Percentiles rank a stretch among this genome's conserved stretches.
phyloP scores from a whole-genome alignment of 306 rosid genomes.

The Mimosa bimucronata region DNA sequence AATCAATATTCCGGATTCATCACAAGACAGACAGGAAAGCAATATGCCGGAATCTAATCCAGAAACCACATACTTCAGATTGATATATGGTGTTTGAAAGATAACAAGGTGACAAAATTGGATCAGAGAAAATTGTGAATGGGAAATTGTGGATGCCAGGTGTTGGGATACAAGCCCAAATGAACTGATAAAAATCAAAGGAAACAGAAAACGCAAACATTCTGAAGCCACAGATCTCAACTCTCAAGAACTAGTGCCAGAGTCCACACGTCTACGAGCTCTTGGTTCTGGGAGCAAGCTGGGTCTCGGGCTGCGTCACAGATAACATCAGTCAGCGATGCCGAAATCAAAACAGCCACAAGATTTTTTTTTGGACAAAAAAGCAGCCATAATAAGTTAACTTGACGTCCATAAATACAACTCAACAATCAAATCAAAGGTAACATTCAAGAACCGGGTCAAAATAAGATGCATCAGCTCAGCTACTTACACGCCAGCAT shows the following conservation, averaged over 20 bases:
- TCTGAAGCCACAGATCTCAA: background rate
- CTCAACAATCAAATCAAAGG: background rate
- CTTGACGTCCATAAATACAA: background rate
- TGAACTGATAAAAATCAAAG: background rate
- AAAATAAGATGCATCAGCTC: background rate
- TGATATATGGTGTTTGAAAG: background rate
- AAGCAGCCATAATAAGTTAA: background rate
- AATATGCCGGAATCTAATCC: too few relatives aligned
- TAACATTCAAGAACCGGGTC: background rate
- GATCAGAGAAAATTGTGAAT: background rate
- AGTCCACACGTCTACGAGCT: slow-evolving; percentile 42
- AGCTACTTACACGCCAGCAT: background rate
- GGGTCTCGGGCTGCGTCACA: slow-evolving; percentile 55
- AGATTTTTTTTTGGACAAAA: background rate
- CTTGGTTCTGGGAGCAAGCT: slow-evolving; percentile 54
- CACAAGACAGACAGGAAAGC: background rate
- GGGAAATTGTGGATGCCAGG: background rate
- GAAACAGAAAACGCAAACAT: background rate
- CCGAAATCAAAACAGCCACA: background rate
- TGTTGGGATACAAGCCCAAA: background rate
- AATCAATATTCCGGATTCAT: background rate
- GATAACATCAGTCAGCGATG: background rate
- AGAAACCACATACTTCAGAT: background rate
- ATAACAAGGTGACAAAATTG: background rate
- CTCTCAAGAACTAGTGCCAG: slow-evolving; percentile 47